phyloP scores from a whole-genome alignment of 805 yeast species.

The Candida fluviatilis region DNA sequence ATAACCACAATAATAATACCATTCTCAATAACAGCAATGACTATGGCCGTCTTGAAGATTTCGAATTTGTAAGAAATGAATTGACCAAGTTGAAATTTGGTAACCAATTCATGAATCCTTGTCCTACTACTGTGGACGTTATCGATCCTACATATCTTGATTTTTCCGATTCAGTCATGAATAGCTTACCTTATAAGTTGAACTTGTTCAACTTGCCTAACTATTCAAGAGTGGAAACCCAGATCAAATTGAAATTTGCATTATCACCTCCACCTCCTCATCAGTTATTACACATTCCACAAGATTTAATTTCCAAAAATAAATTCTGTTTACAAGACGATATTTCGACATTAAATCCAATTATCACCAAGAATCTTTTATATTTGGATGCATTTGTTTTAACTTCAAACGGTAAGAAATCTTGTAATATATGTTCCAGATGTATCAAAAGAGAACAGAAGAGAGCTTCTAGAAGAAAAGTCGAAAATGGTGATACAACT shows the following conservation, averaged over 20 bases:
- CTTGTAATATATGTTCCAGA: slow-evolving; percentile 77
- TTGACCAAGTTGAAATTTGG: slow-evolving; percentile 54
- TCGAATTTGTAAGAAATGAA: slow-evolving; percentile 39
- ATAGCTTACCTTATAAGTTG: slow-evolving; percentile 45
- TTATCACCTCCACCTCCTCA: slow-evolving; percentile 78
- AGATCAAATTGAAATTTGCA: slow-evolving; percentile 69
- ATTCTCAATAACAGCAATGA: background rate
- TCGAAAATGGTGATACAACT: slow-evolving; percentile 36
- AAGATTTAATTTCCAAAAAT: slow-evolving; percentile 84
- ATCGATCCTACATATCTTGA: slow-evolving; percentile 33
- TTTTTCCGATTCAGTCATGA: slow-evolving; percentile 32
- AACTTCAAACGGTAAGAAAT: slow-evolving; percentile 43
- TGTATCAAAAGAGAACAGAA: slow-evolving; percentile 92
- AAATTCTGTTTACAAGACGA: slow-evolving; percentile 63
- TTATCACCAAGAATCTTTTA: slow-evolving; percentile 49
- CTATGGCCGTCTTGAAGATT: slow-evolving; percentile 20
- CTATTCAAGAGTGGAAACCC: slow-evolving; percentile 92
- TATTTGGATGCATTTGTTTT: slow-evolving; percentile 80
- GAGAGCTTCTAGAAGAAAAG: slow-evolving; percentile 88
- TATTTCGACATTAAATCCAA: slow-evolving; percentile 39
- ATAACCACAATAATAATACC: background rate
- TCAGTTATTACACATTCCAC: slow-evolving; percentile 71
- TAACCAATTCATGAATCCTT: slow-evolving; percentile 32
- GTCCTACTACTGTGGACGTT: slow-evolving; percentile 27
- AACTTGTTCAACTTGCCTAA: slow-evolving; percentile 63